Evolutionary conservation across 306 rosid genomes (phyloP).

Genomic region (Glycine latifolia): DNA sequence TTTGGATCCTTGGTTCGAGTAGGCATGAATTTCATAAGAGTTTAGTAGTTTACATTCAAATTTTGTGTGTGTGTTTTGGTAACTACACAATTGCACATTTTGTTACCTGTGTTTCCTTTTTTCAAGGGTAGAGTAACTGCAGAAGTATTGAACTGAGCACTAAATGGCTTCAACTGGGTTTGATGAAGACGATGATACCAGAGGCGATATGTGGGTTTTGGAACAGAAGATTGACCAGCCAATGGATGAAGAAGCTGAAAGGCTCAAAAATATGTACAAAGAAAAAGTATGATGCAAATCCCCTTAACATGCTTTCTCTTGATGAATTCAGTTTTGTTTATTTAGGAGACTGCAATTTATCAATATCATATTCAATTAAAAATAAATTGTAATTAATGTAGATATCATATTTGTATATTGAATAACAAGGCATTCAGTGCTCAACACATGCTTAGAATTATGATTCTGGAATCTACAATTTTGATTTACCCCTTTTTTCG

Average conservation of each 20-base stretch:
- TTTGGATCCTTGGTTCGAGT: constrained; percentile 46
- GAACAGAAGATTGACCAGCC: constrained; percentile 90
- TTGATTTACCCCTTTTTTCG: too few relatives aligned
- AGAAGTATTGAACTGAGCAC: constrained; percentile 42
- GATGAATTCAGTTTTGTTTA: constrained; percentile 19
- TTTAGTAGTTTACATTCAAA: neutral
- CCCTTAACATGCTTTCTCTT: constrained; percentile 19
- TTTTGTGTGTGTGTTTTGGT: neutral
- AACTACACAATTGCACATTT: constrained; percentile 44
- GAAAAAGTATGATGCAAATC: constrained; percentile 67
- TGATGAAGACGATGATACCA: constrained; percentile 54
- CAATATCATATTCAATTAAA: neutral
- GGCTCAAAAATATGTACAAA: constrained; percentile 83
- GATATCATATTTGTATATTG: constrained; percentile 20
- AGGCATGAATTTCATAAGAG: constrained; percentile 34
- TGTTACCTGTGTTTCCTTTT: constrained; percentile 33
- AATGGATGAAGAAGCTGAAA: constrained; percentile 92
- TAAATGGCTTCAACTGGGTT: constrained; percentile 69
- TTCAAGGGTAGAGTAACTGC: constrained; percentile 38
- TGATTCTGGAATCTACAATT: neutral
- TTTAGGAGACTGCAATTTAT: neutral
- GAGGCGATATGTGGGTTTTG: constrained; percentile 90
- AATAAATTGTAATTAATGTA: constrained; percentile 19
- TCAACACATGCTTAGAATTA: neutral
- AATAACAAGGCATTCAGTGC: neutral